Percentiles rank a stretch among this genome's conserved stretches.
phyloP scores from a whole-genome alignment of 805 yeast species.

The Lachancea sp. region DNA sequence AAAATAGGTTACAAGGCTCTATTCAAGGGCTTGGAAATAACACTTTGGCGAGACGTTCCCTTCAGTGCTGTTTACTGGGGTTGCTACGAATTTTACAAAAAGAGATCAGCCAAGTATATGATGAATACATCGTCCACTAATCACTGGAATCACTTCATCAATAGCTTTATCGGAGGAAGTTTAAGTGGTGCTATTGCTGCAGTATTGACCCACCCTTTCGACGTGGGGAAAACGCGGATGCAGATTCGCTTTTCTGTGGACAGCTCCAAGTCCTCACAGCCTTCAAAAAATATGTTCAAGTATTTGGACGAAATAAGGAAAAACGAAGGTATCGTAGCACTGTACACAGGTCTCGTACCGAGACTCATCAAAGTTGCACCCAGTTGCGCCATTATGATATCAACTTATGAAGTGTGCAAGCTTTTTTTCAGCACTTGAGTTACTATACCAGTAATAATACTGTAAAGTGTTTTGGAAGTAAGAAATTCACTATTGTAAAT shows the following conservation, averaged over 20 bases:
- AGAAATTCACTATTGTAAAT: neutral
- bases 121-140: neutral
- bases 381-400: slow-evolving; percentile 96
- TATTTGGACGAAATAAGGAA: slow-evolving; percentile 56
- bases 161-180: slow-evolving; percentile 76
- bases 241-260: slow-evolving; percentile 46
- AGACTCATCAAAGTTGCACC: slow-evolving; percentile 90
- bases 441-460: neutral
- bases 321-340: slow-evolving; percentile 72
- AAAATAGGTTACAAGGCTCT: slow-evolving; percentile 55
- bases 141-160: slow-evolving; percentile 44
- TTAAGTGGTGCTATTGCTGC: slow-evolving; percentile 83
- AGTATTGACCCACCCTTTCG: slow-evolving; percentile 85
- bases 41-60: slow-evolving; percentile 96
- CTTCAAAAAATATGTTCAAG: slow-evolving; percentile 49
- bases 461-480: neutral
- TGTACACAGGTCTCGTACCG: slow-evolving; percentile 85
- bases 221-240: slow-evolving; percentile 90
- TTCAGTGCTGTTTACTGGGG: slow-evolving; percentile 95
- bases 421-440: slow-evolving; percentile 36
- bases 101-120: slow-evolving; percentile 7
- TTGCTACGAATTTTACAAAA: slow-evolving; percentile 56
- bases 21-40: slow-evolving; percentile 79
- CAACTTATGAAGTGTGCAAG: slow-evolving; percentile 87
- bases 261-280: slow-evolving; percentile 6